These are phyloP conservation scores for Lactifluus volemus DNA, from an alignment of 768 basidiomycete genomes.

Conservation along the genomic window DNA sequence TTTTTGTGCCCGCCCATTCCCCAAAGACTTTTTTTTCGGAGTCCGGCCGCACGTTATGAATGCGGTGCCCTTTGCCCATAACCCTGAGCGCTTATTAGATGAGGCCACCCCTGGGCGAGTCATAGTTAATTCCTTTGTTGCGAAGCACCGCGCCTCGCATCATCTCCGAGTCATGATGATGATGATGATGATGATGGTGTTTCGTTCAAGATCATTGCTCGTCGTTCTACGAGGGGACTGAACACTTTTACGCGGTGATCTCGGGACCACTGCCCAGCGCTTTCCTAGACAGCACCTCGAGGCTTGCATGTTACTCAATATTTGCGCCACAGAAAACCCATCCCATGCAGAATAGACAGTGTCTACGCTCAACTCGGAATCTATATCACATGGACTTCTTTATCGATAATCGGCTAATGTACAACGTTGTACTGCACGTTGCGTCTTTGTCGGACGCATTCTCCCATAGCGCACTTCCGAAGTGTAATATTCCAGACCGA, in stretches of 20 bases:
- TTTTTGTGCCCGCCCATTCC: neutral
- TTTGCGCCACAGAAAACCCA: constrained; percentile 6
- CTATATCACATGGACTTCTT: neutral
- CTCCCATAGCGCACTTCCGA: constrained; percentile 1
- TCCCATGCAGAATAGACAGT: neutral
- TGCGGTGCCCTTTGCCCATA: constrained; percentile 11
- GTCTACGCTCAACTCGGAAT: constrained; percentile 1
- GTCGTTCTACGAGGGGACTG: neutral
- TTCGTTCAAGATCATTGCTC: neutral
- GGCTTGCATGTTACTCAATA: constrained; percentile 1
- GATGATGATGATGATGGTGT: neutral
- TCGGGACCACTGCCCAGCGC: neutral
- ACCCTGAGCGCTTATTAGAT: constrained; percentile 16
- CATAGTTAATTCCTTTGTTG: neutral
- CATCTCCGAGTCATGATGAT: neutral
- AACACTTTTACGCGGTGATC: neutral
- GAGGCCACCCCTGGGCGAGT: neutral
- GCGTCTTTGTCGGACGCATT: constrained; percentile 5
- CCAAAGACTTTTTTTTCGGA: neutral
- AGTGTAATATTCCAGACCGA: neutral
- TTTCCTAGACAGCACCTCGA: constrained; percentile 5
- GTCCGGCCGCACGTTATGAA: neutral
- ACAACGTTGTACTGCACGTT: constrained; percentile 8
- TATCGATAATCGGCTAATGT: constrained; percentile 17
- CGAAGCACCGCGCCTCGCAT: neutral